These are phyloP conservation scores for Graphilbum ipis-grandicollis DNA, from an alignment of 2,329 filamentous ascomycete genomes.

Conservation along the genomic window DNA sequence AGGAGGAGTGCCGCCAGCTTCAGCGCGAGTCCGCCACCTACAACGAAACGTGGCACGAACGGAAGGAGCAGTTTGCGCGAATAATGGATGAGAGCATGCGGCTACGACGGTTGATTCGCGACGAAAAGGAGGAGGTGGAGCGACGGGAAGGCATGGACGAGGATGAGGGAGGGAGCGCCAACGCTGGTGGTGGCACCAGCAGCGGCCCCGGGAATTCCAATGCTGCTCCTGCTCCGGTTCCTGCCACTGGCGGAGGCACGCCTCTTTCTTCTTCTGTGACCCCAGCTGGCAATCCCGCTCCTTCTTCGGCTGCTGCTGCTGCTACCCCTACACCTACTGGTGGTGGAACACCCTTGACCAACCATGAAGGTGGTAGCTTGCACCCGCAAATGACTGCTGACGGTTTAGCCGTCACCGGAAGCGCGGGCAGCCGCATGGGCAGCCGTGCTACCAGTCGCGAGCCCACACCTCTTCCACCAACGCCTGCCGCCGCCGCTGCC, in stretches of 20 bases:
- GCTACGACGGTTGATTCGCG: conserved; percentile 68
- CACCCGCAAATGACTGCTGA: conserved; percentile 14
- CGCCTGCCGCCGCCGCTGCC: conserved; percentile 15
- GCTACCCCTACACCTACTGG: too few species aligned
- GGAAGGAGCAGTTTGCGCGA: conserved; percentile 68
- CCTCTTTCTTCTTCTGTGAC: background rate
- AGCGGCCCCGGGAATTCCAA: too few species aligned
- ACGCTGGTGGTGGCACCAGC: conserved; percentile 22
- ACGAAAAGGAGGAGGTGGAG: conserved; percentile 91
- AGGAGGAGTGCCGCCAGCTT: conserved; percentile 75
- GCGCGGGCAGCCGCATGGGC: conserved; percentile 16
- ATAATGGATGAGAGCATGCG: conserved; percentile 87
- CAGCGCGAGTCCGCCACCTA: conserved; percentile 73
- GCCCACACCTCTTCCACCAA: conserved; percentile 18
- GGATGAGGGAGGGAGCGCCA: conserved; percentile 42
- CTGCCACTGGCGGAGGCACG: too few species aligned
- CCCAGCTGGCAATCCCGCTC: background rate
- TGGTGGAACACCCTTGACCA: too few species aligned
- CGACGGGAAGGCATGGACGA: conserved; percentile 66
- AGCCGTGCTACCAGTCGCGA: conserved; percentile 12
- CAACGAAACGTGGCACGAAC: conserved; percentile 66
- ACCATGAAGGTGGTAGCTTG: conserved; percentile 13
- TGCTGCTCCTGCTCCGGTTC: too few species aligned
- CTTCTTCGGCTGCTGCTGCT: background rate
- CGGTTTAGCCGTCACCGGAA: conserved; percentile 21